A percentile compares a stretch with the other conserved stretches of the same genome.
Conservation (phyloP, 2,329 filamentous ascomycete species). For the Xylaria sp. region DNA sequence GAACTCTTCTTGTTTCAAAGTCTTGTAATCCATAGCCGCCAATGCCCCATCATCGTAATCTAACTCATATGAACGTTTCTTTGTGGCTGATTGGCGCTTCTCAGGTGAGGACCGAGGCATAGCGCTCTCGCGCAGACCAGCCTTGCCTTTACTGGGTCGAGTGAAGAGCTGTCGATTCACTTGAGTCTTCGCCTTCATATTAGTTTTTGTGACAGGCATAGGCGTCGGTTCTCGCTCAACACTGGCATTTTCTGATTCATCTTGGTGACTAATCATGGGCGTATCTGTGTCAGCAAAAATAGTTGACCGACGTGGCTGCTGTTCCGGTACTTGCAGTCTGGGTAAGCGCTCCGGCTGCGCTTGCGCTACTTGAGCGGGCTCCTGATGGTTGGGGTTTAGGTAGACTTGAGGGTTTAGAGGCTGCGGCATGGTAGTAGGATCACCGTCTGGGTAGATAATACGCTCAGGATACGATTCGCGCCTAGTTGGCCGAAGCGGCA, state of each 20-base stretch:
- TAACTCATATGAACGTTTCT: constrained; percentile 49
- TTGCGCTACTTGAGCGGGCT: constrained; percentile 37
- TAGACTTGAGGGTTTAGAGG: constrained; percentile 39
- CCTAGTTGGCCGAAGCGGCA: constrained; percentile 40
- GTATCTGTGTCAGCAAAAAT: constrained; percentile 48
- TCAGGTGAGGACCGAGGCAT: constrained; percentile 44
- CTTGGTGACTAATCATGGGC: constrained; percentile 44
- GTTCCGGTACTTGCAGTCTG: constrained; percentile 39
- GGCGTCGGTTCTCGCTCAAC: constrained; percentile 44
- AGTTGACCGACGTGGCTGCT: constrained; percentile 44
- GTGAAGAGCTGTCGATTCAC: constrained; percentile 46
- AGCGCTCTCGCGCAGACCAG: constrained; percentile 42
- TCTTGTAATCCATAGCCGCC: constrained; percentile 63
- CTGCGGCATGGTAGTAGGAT: constrained; percentile 34
- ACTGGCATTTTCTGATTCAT: constrained; percentile 44
- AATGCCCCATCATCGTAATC: constrained; percentile 69
- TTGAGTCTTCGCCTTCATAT: constrained; percentile 41
- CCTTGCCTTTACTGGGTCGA: constrained; percentile 37
- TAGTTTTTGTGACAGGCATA: constrained; percentile 41
- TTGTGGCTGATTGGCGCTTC: constrained; percentile 40
- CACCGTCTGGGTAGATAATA: constrained; percentile 34
- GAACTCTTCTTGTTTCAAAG: constrained; percentile 63
- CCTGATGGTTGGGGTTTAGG: constrained; percentile 39
- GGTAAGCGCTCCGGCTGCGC: constrained; percentile 34
- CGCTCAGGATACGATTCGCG: constrained; percentile 44